Base-by-base conservation (phyloP, 2,329 filamentous ascomycete genomes). In the Fusarium scirpi region DNA sequence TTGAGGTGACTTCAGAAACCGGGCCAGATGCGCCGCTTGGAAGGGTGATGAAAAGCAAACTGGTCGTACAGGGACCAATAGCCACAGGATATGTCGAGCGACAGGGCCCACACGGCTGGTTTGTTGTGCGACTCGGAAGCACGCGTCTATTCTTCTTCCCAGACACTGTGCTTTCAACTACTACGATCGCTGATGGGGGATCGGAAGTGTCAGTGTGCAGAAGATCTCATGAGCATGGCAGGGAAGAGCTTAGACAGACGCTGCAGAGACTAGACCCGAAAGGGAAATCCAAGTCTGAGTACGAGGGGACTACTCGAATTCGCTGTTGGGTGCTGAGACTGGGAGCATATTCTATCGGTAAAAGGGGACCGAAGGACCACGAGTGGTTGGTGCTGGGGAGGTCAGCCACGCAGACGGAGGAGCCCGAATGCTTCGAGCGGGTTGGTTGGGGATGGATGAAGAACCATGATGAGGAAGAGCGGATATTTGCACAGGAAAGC, bases 251-350 rank as follows among this genome's bases (percentile, higher is more conserved):
- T 12, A 15, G 40, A 10, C 34, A 54, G 3, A 22, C 44, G 24
- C 24, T 57, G 32, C 20, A 20, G 30, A 27, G 51, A 9, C 32
- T 38, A 59, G 22, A 45, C 22, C 34, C 22, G 15, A 49, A 18
- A 22, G 22, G n/a, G 20, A 38, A 29, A 24, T n/a, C 8, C n/a
- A 15, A 51, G 7, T 27, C 32, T 11, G 18, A 27, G 13, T 44
- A 32, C 43, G n/a, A 24, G 10, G 20, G 24, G 20, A 25, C 15
- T 10, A 47, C 22, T 9, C 29, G 38, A 15, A 63, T 70, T 30
- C 48, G 20, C 5, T 72, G 70, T 20, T 72, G 70, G 70, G 56
- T 60, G 10, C 29, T 72, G 48, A 65, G 57, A 46, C 46, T 72
- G 7, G 70, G 70, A 6, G 41, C 54, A 18, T 72, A 68, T 48